Base-by-base conservation (phyloP, 208 protist species). In the Leishmania major region DNA sequence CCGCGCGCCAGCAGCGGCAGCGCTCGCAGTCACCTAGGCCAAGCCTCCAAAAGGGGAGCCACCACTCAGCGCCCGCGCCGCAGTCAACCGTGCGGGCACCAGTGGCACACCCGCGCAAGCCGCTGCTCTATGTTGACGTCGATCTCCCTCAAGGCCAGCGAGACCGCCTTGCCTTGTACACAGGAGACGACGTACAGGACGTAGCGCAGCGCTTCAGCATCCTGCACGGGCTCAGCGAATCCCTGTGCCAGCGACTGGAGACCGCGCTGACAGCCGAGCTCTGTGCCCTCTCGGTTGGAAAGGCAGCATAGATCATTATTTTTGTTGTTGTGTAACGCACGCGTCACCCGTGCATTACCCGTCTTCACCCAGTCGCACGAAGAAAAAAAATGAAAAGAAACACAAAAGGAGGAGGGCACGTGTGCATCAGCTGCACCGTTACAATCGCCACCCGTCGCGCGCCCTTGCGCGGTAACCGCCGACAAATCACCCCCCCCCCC, bases 71-170 rank as follows among this genome's bases (percentile, higher is more conserved):
- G 19, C 67, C 40, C 22, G 49, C n/a, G 45, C 72, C 70, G n/a
- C 45, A 53, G 43, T 35, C 69, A 17, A 43, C 45, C 43, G 62
- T 57, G 76, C 45, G 17, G 5, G 2, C 45, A 77, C 51, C 13
- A 49, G 67, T 22, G 72, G 62, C 47, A 49, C 25, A 59, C 35
- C 37, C 37, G 13, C 31, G 67, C 55, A 77, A 57, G 43, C 82
- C 82, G 53, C 77, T 85, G 37, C 72, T 85, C 10, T 81, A 85
- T 74, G 82, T 85, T 10, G 82, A 85, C 53, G 77, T 85, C 22
- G 82, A 85, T 35, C 51, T 83, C 73, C 84, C 80, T 43, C 51
- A 49, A 3, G 80, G 84, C 15, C 37, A 40, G 43, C 66, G 45
- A 25, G 79, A 73, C 19, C 78, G 78, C n/a, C 62, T 88, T 6